Conservation (phyloP, 257 asterid genomes). For the Henckelia pumila region DNA sequence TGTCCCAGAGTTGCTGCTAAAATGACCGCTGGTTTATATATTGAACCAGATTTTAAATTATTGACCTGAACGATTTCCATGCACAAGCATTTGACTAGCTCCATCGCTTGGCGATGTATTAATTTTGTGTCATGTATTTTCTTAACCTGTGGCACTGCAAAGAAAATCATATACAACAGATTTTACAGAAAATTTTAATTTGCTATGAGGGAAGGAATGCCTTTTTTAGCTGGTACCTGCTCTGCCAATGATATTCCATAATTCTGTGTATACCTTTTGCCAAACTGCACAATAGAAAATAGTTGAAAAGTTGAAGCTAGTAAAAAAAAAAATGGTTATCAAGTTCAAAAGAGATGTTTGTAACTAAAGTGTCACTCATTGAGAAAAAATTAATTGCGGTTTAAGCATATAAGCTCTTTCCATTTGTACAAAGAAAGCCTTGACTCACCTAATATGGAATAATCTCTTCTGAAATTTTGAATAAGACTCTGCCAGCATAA, state of each 20-base stretch:
- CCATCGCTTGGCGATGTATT: slow-evolving; percentile 31
- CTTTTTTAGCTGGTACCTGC: slow-evolving; percentile 16
- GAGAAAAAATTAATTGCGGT: neutral
- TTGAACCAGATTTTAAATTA: slow-evolving; percentile 17
- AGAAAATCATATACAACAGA: neutral
- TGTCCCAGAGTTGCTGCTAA: slow-evolving; percentile 25
- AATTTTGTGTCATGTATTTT: slow-evolving; percentile 26
- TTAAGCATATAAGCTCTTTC: slow-evolving; percentile 1
- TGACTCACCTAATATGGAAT: slow-evolving; percentile 20
- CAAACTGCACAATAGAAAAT: slow-evolving; percentile 22
- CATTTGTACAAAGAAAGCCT: slow-evolving; percentile 3
- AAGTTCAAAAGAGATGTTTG: too few species aligned
- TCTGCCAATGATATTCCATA: slow-evolving; percentile 29
- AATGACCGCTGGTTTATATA: slow-evolving; percentile 32
- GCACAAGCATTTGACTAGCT: slow-evolving; percentile 33
- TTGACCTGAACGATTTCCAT: slow-evolving; percentile 21
- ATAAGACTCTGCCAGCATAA: slow-evolving; percentile 8
- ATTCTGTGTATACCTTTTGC: slow-evolving; percentile 21
- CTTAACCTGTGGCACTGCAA: slow-evolving; percentile 34
- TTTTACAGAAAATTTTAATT: neutral
- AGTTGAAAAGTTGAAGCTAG: neutral
- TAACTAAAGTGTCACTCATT: neutral
- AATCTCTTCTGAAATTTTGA: slow-evolving; percentile 16
- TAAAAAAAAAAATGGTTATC: neutral
- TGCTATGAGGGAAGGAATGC: neutral